Evolutionary conservation across 331 rosid species (phyloP).

Genomic region (Erythrophleum ivorense): DNA sequence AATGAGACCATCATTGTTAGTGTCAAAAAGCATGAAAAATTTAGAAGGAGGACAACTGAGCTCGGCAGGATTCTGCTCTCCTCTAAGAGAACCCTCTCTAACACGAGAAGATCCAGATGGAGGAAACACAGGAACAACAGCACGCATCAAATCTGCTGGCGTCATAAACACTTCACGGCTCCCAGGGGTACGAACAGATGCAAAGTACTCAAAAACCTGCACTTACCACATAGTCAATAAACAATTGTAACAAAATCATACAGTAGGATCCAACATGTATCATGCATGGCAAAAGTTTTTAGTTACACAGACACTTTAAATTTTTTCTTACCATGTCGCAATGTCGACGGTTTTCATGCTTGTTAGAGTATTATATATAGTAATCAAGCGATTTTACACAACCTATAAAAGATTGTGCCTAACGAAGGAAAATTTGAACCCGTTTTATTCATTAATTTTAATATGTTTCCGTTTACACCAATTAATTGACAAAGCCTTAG

Average conservation of each 20-base stretch:
- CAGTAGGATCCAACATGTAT: not conserved
- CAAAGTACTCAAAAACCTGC: constrained; percentile 85
- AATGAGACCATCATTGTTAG: constrained; percentile 75
- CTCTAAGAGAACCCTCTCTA: constrained; percentile 73
- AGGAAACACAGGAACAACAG: constrained; percentile 81
- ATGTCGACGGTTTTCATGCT: too few species aligned
- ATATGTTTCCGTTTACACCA: not conserved
- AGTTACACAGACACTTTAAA: too few species aligned
- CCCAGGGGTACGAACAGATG: constrained; percentile 47
- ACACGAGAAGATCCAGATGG: constrained; percentile 71
- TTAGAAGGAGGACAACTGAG: constrained; percentile 62
- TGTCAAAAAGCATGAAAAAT: constrained; percentile 87
- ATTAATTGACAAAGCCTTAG: not conserved
- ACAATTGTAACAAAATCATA: not conserved
- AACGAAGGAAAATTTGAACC: not conserved
- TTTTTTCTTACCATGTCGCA: too few species aligned
- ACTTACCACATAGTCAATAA: not conserved
- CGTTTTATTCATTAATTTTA: not conserved
- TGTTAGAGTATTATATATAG: not conserved
- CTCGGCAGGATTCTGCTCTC: constrained; percentile 66
- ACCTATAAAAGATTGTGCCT: not conserved
- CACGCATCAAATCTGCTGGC: constrained; percentile 83
- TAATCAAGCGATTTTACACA: too few species aligned
- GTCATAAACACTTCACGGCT: constrained; percentile 69
- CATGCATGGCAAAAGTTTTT: too few species aligned